Base-by-base conservation (phyloP, 2,329 filamentous ascomycete species). In the Colletotrichum spaethianum region DNA sequence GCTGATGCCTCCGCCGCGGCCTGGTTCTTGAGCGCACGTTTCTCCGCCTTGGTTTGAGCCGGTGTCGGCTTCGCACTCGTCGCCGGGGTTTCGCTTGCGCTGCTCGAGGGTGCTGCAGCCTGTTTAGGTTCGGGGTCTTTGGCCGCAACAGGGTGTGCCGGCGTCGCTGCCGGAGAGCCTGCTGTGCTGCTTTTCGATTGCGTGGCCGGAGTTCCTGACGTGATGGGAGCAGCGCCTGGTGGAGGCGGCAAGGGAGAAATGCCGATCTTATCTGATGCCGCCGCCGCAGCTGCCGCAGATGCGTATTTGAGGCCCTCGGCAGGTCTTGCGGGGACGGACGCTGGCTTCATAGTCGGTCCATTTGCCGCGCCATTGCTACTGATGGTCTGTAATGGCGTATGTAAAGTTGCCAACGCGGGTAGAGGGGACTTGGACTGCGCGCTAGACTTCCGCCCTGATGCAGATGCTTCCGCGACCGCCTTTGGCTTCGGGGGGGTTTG, bases 271-370 rank as follows among this genome's bases (percentile, higher is more conserved):
- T 98, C 95, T 81, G 91, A 95, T 56, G 95, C 94, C 1, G 96
- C 96, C 0, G 96, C 96, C 0, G 96, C 96, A 0, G 96, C 96
- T 0, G 96, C 96, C 0, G 96, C 96, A 46, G 96, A 98, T 55
- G 96, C 96, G 80, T 99, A 99, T 83, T 98, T 98, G 75, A 99
- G 87, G 1, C 93, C 94, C 81, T 98, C 96, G 59, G 94, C 93
- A 8, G 94, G 92, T 80, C 96, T 91, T 71, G 93, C 91, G 1
- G 96, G 96, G 77, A 95, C 84, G 23, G 94, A 92, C 23, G 96
- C 96, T 16, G 96, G 96, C 85, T 98, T 99, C 96, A 98, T 98
- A 64, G 88, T 85, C 64, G 87, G 87, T 64, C 86, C 87, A 69
- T 88, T 84, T 62, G 87, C 76, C 48, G 75, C 80, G 79, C 89